These are phyloP conservation scores for Exsudoporus frostii DNA, from an alignment of 768 basidiomycete genomes.

Conservation along the genomic window DNA sequence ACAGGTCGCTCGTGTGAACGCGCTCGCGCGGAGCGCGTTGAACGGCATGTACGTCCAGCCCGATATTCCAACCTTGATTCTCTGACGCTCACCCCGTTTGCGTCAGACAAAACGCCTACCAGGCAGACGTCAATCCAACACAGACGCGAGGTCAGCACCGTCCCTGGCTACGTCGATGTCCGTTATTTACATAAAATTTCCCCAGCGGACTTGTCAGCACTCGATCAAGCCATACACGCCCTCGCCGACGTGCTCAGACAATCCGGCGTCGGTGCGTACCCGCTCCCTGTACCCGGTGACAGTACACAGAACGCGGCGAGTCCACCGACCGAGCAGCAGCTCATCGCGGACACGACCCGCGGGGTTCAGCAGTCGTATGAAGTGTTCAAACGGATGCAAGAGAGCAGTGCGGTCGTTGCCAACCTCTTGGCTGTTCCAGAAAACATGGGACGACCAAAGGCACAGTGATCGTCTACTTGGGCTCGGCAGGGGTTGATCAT, in stretches of 20 bases:
- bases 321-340: conserved; percentile 44
- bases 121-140: conserved; percentile 47
- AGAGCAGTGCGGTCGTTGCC: conserved; percentile 52
- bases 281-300: conserved; percentile 37
- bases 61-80: too few species aligned
- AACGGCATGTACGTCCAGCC: conserved; percentile 48
- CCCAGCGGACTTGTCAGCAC: conserved; percentile 45
- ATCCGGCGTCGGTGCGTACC: conserved; percentile 66
- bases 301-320: conserved; percentile 7
- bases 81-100: neutral
- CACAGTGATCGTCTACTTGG: neutral
- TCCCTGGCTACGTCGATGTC: neutral
- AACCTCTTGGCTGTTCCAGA: conserved; percentile 38
- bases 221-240: conserved; percentile 48
- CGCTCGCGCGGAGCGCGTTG: conserved; percentile 46
- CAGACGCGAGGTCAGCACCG: conserved; percentile 51
- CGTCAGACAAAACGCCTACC: conserved; percentile 59
- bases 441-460: conserved; percentile 9
- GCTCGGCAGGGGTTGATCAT: neutral
- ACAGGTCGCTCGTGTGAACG: conserved; percentile 48
- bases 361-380: conserved; percentile 49
- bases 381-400: conserved; percentile 49
- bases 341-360: conserved; percentile 41
- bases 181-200: neutral
- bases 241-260: conserved; percentile 50